A percentile compares a stretch with the other conserved stretches of the same genome.
These are phyloP conservation scores for Mycena alexandri DNA, from an alignment of 768 basidiomycete genomes.

Conservation along the genomic window DNA sequence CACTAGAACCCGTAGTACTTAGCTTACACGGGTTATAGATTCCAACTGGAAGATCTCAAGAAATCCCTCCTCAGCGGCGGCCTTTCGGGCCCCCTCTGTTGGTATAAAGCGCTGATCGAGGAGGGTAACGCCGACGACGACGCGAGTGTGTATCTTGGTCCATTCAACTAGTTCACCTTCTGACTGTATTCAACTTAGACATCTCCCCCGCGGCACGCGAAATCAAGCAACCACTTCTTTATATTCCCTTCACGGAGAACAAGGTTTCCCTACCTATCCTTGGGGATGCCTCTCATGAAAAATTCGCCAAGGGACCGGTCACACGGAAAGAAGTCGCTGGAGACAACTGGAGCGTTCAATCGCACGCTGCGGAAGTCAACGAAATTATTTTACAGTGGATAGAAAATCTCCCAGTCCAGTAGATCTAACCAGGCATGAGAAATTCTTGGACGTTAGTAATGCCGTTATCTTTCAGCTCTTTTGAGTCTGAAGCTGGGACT, in stretches of 20 bases:
- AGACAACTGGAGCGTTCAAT: conserved; percentile 27
- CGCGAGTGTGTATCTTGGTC: conserved; percentile 44
- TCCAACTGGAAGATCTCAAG: too few species aligned
- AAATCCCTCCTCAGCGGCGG: conserved; percentile 45
- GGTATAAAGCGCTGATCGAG: conserved; percentile 48
- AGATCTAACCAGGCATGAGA: too few species aligned
- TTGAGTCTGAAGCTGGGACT: too few species aligned
- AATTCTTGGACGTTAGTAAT: too few species aligned
- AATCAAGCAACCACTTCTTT: conserved; percentile 25
- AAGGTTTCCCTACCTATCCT: neutral
- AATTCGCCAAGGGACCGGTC: conserved; percentile 7
- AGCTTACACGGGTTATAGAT: too few species aligned
- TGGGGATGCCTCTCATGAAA: neutral
- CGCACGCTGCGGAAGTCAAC: conserved; percentile 20
- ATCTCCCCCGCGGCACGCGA: neutral
- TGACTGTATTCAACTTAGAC: neutral
- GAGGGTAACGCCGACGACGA: conserved; percentile 48
- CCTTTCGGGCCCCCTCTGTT: conserved; percentile 48
- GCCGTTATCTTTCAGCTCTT: too few species aligned
- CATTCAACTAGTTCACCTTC: neutral
- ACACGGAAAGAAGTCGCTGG: conserved; percentile 22
- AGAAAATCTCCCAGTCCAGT: too few species aligned
- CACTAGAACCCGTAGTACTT: too few species aligned
- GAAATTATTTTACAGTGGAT: conserved; percentile 21
- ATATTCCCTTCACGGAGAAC: conserved; percentile 21